phyloP scores from a whole-genome alignment of 2,329 filamentous ascomycete species.

The Talaromyces albobiverticillius region DNA sequence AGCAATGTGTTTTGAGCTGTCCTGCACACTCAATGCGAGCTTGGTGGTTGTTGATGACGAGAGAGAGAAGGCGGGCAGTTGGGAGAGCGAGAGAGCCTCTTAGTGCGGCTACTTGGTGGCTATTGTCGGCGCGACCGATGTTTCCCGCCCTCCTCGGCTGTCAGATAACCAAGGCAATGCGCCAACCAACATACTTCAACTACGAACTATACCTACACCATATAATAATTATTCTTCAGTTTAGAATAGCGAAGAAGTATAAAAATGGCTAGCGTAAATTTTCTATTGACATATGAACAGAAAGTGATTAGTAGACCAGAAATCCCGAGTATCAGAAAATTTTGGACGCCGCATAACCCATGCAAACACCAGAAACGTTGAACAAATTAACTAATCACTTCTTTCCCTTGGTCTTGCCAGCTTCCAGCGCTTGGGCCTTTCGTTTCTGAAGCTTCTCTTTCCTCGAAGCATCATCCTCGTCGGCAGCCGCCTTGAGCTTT shows the following conservation, averaged over 20 bases:
- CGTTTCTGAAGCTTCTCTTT: constrained; percentile 51
- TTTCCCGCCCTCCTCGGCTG: constrained; percentile 11
- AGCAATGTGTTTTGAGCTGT: not conserved
- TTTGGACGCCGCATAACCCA: constrained; percentile 23
- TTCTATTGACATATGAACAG: not conserved
- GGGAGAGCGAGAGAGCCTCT: not conserved
- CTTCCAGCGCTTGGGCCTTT: constrained; percentile 47
- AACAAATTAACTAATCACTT: constrained; percentile 29
- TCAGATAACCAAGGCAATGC: not conserved
- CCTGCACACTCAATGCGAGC: constrained; percentile 7
- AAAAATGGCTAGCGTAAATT: not conserved
- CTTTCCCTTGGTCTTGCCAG: constrained; percentile 35
- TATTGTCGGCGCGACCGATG: constrained; percentile 5
- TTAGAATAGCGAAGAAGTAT: too few species aligned
- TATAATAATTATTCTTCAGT: too few species aligned
- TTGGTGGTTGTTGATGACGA: constrained; percentile 3
- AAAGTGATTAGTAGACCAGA: not conserved
- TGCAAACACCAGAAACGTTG: constrained; percentile 19
- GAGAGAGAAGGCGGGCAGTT: not conserved
- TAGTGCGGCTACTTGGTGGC: not conserved
- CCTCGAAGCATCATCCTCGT: constrained; percentile 39
- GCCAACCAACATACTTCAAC: not conserved
- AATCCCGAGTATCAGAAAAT: constrained; percentile 2
- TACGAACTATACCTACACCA: too few species aligned
- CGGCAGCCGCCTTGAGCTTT: constrained; percentile 35